A percentile compares a stretch with the other conserved stretches of the same genome.
These are phyloP conservation scores for Hippophae gyantsensis DNA, from an alignment of 306 rosid genomes.

Conservation along the genomic window DNA sequence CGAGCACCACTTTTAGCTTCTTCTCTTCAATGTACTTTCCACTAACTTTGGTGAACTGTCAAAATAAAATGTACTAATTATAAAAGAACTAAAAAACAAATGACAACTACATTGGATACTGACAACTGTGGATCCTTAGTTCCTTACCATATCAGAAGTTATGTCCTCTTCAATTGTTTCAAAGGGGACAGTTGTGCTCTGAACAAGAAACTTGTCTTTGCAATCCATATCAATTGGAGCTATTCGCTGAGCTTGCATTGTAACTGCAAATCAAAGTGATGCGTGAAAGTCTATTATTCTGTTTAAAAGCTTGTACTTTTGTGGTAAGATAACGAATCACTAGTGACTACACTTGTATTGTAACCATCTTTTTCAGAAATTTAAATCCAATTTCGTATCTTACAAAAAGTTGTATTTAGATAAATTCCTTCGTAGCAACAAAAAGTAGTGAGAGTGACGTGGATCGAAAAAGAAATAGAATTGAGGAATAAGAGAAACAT, in stretches of 20 bases:
- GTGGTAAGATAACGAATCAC: background rate
- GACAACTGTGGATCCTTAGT: slow-evolving; percentile 19
- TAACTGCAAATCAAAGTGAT: slow-evolving; percentile 49
- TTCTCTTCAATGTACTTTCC: slow-evolving; percentile 65
- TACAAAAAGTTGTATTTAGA: background rate
- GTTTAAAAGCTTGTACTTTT: background rate
- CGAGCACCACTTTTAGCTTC: slow-evolving; percentile 67
- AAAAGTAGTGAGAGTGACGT: background rate
- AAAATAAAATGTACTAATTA: slow-evolving; percentile 12
- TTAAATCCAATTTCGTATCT: background rate
- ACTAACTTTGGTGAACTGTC: slow-evolving; percentile 63
- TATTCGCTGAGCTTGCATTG: slow-evolving; percentile 81
- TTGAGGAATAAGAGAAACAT: too few relatives aligned
- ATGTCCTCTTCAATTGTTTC: slow-evolving; percentile 64
- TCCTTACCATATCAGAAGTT: slow-evolving; percentile 56
- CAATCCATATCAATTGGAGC: slow-evolving; percentile 70
- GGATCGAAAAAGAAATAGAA: too few relatives aligned
- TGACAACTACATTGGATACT: background rate
- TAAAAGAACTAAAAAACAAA: slow-evolving; percentile 7
- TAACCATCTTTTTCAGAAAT: background rate
- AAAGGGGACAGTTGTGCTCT: slow-evolving; percentile 47
- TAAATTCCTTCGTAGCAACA: background rate
- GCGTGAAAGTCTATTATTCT: background rate
- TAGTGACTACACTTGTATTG: background rate
- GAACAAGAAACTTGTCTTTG: slow-evolving; percentile 89